Base-by-base conservation (phyloP, 2,329 filamentous ascomycete species). In the Fusarium sp. region DNA sequence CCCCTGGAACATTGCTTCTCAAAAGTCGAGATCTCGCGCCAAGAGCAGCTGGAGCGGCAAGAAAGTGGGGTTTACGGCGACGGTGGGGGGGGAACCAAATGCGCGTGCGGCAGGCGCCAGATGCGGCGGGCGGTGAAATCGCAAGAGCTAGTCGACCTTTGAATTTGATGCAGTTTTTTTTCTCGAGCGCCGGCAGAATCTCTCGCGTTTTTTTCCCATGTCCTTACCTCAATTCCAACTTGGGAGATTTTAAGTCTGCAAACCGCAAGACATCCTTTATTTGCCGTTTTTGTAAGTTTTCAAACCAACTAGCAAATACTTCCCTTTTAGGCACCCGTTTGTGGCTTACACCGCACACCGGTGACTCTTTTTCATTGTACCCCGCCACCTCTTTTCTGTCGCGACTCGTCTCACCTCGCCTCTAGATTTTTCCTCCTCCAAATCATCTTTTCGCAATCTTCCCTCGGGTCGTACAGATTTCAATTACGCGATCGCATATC, bases 61-160 rank as follows among this genome's bases (percentile, higher is more conserved):
- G 69, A 60, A 70, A 75, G 72, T 74, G 72, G 72, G 72, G 72
- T 66, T 45, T 18, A 47, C 42, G 66, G 65, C 65, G 70, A 60
- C n/a, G 37, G 72, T 72, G 72, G 72, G 71, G 72, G 71, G 18
- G 4, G n/a, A 37, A 13, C 13, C 31, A 35, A 24, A 52, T 52
- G 45, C 35, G 27, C 61, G 47, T 66, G 62, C 59, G 59, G 54
- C 66, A 73, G n/a, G 67, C 58, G 66, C 74, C 73, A 71, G 61
- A 78, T 73, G 64, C 68, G 74, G 77, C 50, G 77, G 76, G 77
- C 77, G 77, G 77, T 79, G 77, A 79, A 79, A 77, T 79, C 77
- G 77, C 73, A 78, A 73, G 27, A 70, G 69, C 71, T 74, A 74
- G 67, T 52, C 52, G 70, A 64, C 66, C 69, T 64, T 69, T 67